Base-by-base conservation (phyloP, 345 rosid genomes). In the Aquilaria malaccensis region DNA sequence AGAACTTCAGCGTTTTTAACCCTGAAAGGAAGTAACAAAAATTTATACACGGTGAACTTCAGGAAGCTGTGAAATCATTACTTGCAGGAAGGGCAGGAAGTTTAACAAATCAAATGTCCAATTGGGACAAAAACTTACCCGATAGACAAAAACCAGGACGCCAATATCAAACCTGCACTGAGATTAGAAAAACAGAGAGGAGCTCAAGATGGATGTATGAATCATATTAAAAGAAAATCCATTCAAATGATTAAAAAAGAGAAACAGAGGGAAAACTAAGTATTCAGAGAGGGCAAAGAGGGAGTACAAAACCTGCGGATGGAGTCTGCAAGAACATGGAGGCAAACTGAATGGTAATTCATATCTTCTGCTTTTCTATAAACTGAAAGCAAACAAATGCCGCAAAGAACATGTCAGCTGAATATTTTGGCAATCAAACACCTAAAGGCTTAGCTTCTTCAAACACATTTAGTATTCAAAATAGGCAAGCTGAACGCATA, bases 151-250 rank as follows among this genome's bases (percentile, higher is more conserved):
- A 94, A 80, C 99, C 99, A 94, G 45, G 97, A 90, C 59, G 99
- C 99, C 70, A 94, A 71, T 70, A 94, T 83, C 79, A 94, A 80
- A 68, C 99, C 99, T 79, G 97, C 95, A 83, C 99, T 94, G 99
- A 83, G 81, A 76, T 61, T 66, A 60, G 76, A 58, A 10, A 79
- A 68, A 49, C 41, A 66, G 29, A 49, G 41, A 71, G 72, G 64
- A 68, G 51, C 59, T 76, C 72, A 81, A 73, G 75, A 75, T 56
- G 57, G 65, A 33, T 61, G 55, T 53, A 60, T 45, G 29, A 62
- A 13, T 14, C 61, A 58, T 43, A 45, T 53, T 32, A 14, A 11
- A 61, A 13, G 22, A 45, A 13, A 7, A 55, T 63, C 22, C 14
- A 41, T 29, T 5, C 10, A 43, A 52, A 59, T 64, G 30, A 50